These are phyloP conservation scores for Tetracladium maxilliforme DNA, from an alignment of 2,329 filamentous ascomycete genomes.

Conservation along the genomic window DNA sequence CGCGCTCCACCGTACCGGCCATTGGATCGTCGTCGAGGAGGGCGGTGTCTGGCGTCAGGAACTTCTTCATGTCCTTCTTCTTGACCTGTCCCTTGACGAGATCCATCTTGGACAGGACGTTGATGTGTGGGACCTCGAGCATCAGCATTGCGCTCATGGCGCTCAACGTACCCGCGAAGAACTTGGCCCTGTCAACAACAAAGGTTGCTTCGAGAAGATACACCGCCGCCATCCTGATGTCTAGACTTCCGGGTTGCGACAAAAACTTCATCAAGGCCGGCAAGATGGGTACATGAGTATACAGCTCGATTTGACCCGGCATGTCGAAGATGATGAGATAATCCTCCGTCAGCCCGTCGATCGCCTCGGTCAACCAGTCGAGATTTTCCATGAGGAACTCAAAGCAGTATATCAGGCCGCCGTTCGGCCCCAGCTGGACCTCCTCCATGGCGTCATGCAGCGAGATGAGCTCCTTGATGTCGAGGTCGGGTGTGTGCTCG, in stretches of 20 bases:
- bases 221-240: slow-evolving; percentile 82
- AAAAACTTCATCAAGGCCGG: slow-evolving; percentile 73
- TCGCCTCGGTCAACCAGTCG: slow-evolving; percentile 74
- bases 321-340: slow-evolving; percentile 98
- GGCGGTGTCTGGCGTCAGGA: slow-evolving; percentile 72
- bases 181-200: slow-evolving; percentile 89
- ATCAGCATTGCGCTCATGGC: slow-evolving; percentile 99
- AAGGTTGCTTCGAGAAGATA: slow-evolving; percentile 95
- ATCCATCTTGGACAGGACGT: slow-evolving; percentile 96
- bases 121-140: slow-evolving; percentile 93
- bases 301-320: slow-evolving; percentile 97
- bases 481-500: slow-evolving; percentile 79
- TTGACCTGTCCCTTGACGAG: slow-evolving; percentile 80
- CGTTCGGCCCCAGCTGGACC: slow-evolving; percentile 78
- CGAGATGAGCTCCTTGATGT: slow-evolving; percentile 89
- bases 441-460: slow-evolving; percentile 96
- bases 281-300: slow-evolving; percentile 89
- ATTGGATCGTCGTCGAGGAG: slow-evolving; percentile 69
- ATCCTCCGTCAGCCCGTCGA: slow-evolving; percentile 80
- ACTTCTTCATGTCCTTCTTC: slow-evolving; percentile 78
- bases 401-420: slow-evolving; percentile 90
- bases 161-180: slow-evolving; percentile 87
- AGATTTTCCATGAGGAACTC: slow-evolving; percentile 91
- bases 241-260: slow-evolving; percentile 63
- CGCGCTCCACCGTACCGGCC: slow-evolving; percentile 17